Conservation (phyloP, 2,329 filamentous ascomycete genomes). For the Penicillium paneum region DNA sequence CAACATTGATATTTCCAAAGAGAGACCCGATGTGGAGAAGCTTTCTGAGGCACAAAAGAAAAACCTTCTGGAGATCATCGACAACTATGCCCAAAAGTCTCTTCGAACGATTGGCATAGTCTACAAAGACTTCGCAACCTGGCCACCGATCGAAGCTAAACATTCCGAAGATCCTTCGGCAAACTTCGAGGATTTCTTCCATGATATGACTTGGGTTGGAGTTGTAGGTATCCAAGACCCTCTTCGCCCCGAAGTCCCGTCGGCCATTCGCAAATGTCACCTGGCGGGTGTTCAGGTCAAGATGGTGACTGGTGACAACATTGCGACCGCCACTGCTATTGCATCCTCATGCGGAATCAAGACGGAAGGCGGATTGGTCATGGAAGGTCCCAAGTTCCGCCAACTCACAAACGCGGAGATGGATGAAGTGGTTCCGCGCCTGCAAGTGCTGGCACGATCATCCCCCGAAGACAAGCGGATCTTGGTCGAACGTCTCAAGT, state of each 20-base stretch:
- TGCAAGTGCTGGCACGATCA: constrained; percentile 64
- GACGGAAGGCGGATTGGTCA: constrained; percentile 56
- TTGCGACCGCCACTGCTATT: constrained; percentile 70
- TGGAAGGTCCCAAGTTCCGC: constrained; percentile 68
- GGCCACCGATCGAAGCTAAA: constrained; percentile 60
- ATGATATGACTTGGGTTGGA: constrained; percentile 69
- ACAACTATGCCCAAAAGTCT: constrained; percentile 52
- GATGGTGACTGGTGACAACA: constrained; percentile 71
- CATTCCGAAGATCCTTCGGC: constrained; percentile 58
- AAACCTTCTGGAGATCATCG: constrained; percentile 35
- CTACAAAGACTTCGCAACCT: constrained; percentile 68
- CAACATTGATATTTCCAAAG: constrained; percentile 28
- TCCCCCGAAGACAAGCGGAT: constrained; percentile 67
- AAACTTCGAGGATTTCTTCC: constrained; percentile 66
- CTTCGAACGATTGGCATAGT: constrained; percentile 72
- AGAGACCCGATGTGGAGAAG: constrained; percentile 22
- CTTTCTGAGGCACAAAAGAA: constrained; percentile 29
- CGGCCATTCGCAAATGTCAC: constrained; percentile 65
- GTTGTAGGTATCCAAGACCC: constrained; percentile 74
- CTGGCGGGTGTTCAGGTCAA: constrained; percentile 68
- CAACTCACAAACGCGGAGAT: constrained; percentile 59
- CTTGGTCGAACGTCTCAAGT: constrained; percentile 59
- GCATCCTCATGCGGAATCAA: constrained; percentile 70
- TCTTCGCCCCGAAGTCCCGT: constrained; percentile 63
- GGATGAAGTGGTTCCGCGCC: constrained; percentile 55